Percentiles rank a stretch among this genome's conserved stretches.
phyloP scores from a whole-genome alignment of 2,329 filamentous ascomycete species.

The Cordyceps cicadae region DNA sequence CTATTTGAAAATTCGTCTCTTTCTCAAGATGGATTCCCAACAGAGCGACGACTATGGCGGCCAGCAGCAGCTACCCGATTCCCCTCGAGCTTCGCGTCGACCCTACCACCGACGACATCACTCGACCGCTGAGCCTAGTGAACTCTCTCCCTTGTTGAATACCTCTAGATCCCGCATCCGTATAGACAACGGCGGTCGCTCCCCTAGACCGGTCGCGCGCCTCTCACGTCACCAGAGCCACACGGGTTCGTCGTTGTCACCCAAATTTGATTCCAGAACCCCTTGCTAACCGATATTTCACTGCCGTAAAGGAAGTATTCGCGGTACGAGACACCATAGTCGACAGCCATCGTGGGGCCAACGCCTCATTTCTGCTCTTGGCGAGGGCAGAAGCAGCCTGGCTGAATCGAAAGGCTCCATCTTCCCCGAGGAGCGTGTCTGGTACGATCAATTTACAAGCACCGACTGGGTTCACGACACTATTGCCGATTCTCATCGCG shows the following conservation, averaged over 20 bases:
- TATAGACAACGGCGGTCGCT: constrained; percentile 27
- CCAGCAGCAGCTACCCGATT: constrained; percentile 21
- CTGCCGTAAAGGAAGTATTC: constrained; percentile 28
- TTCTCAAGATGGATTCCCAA: constrained; percentile 23
- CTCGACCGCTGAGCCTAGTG: constrained; percentile 29
- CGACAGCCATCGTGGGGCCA: constrained; percentile 51
- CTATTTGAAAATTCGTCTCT: not conserved
- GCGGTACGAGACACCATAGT: constrained; percentile 41
- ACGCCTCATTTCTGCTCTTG: constrained; percentile 54
- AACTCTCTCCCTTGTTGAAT: constrained; percentile 36
- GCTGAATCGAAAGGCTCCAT: constrained; percentile 57
- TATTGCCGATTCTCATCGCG: constrained; percentile 85
- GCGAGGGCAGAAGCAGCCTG: constrained; percentile 49
- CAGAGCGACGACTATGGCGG: constrained; percentile 21
- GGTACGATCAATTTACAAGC: constrained; percentile 98
- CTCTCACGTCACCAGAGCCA: constrained; percentile 36
- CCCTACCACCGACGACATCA: constrained; percentile 19
- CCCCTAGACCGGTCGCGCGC: constrained; percentile 19
- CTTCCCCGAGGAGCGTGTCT: constrained; percentile 76
- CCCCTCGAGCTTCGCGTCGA: constrained; percentile 25
- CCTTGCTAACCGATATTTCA: not conserved
- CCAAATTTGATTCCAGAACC: not conserved
- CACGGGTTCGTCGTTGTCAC: constrained; percentile 25
- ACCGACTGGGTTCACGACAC: constrained; percentile 98
- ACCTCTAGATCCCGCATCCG: constrained; percentile 34